Evolutionary conservation across 768 basidiomycete species (phyloP), one percentile per base, ranked within the genome.

Genomic region (Phaffia australis): DNA sequence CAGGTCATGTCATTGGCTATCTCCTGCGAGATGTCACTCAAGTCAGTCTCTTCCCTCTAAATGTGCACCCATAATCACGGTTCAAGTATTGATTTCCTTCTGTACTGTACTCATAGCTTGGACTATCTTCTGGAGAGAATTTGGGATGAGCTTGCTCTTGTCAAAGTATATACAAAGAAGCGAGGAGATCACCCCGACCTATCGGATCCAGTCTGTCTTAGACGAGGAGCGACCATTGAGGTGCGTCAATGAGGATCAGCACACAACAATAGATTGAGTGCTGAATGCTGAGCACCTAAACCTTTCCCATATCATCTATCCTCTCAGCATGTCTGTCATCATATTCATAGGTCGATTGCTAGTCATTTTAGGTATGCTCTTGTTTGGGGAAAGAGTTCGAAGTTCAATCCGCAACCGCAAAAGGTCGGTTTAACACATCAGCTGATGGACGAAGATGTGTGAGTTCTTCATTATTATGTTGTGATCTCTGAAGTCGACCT

Each of bases 121-220:
- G 80, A 81, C 60, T 77, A 76, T 71, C 71, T 81, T 30, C 65
- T 79, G 66, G 79, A 77, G 52, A 69, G 75, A 47, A 79, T 81
- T 51, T 81, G 81, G 80, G 71, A 76, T 66, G 62, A 69, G 56
- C 67, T 69, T 16, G 58, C 56, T n/a, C 81, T 89, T 8, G 87
- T 87, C 63, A 93, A 92, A 73, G 84, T 99, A 55, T 99, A 97
- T 77, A 99, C 95, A 2, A 99, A 99, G 78, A 93, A 93, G 75
- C 82, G 95, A 54, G 95, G 94, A n/a, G 88, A 81, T 35, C 88
- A 87, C 70, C 93, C 95, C 3, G 95, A 98, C 75, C 77, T 99
- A 16, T 77, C 80, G 1, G 95, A 99, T 76, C 95, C 95, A 29
- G 84, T 98, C 58, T 78, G 78, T 65, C 76, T 97, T 68, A 82